Percentiles rank a stretch among this genome's conserved stretches.
Evolutionary conservation across 768 basidiomycete species (phyloP).

Genomic region (Hygrocybe coccinea): DNA sequence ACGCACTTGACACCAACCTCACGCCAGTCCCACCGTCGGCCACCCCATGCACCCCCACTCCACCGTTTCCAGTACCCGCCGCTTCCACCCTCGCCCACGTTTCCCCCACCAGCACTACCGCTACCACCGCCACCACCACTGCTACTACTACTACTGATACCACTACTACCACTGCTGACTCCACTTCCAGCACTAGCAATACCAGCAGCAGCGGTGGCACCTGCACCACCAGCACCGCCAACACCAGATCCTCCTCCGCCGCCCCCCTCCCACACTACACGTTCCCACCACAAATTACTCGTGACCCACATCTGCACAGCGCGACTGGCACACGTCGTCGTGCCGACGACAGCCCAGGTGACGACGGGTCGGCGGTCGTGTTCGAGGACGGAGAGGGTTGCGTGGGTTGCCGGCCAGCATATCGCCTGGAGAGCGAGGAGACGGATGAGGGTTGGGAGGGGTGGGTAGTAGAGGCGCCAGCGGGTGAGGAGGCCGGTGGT

Average conservation of each 20-base stretch:
- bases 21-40: slow-evolving; percentile 77
- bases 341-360: slow-evolving; percentile 87
- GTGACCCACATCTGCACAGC: slow-evolving; percentile 95
- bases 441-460: slow-evolving; percentile 82
- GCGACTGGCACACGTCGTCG: slow-evolving; percentile 77
- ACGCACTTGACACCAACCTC: slow-evolving; percentile 65
- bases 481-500: slow-evolving; percentile 86
- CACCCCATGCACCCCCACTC: slow-evolving; percentile 48
- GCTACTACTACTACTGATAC: slow-evolving; percentile 5
- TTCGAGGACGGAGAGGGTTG: slow-evolving; percentile 73
- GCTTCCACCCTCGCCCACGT: not conserved
- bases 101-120: slow-evolving; percentile 1
- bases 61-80: slow-evolving; percentile 38
- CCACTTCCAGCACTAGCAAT: no score
- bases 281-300: slow-evolving; percentile 69
- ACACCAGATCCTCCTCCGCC: no score
- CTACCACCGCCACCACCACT: slow-evolving; percentile 5
- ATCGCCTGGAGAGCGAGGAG: slow-evolving; percentile 91
- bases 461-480: slow-evolving; percentile 89
- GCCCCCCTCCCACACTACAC: slow-evolving; percentile 21
- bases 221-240: no score
- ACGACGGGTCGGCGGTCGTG: slow-evolving; percentile 68
- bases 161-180: slow-evolving; percentile 15
- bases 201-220: no score
- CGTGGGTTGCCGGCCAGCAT: slow-evolving; percentile 91